Percentiles rank a stretch among this genome's conserved stretches.
Evolutionary conservation across 2,329 filamentous ascomycete genomes (phyloP).

Genomic region (Diaporthe citri): DNA sequence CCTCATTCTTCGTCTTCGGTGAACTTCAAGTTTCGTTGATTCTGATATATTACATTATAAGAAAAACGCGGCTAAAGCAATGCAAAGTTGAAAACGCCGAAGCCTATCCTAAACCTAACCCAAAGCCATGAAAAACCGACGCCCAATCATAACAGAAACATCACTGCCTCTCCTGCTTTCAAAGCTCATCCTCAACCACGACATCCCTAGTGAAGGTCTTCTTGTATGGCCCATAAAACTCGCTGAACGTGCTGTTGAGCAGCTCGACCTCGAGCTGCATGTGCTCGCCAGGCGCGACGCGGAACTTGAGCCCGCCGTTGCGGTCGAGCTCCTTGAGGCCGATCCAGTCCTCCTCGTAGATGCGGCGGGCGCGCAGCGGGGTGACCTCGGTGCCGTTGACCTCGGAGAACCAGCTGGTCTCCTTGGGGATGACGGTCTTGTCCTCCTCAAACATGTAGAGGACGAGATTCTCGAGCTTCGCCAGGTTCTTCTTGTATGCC

Average conservation of each 20-base stretch:
- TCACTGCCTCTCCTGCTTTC: not conserved
- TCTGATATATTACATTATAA: not conserved
- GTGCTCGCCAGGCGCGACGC: conserved; percentile 80
- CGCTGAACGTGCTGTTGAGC: conserved; percentile 73
- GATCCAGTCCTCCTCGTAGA: conserved; percentile 95
- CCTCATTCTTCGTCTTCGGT: not conserved
- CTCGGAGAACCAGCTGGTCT: conserved; percentile 91
- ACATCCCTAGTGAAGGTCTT: conserved; percentile 51
- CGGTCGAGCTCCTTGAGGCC: conserved; percentile 84
- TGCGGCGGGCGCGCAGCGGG: conserved; percentile 73
- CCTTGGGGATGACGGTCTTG: conserved; percentile 87
- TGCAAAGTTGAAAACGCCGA: conserved; percentile 6
- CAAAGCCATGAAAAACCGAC: not conserved
- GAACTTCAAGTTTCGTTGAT: not conserved
- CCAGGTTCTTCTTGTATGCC: conserved; percentile 79
- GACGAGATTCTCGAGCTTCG: conserved; percentile 79
- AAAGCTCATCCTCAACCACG: conserved; percentile 35
- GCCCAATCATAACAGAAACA: not conserved
- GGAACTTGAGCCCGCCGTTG: conserved; percentile 83
- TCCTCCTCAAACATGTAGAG: conserved; percentile 94
- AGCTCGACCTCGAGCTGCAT: conserved; percentile 81
- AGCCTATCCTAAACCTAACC: not conserved
- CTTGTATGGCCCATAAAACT: conserved; percentile 72
- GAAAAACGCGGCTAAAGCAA: not conserved
- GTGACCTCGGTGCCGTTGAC: conserved; percentile 79